Base-by-base conservation (phyloP, 176 grass and related monocot genomes). In the Poa annua region DNA sequence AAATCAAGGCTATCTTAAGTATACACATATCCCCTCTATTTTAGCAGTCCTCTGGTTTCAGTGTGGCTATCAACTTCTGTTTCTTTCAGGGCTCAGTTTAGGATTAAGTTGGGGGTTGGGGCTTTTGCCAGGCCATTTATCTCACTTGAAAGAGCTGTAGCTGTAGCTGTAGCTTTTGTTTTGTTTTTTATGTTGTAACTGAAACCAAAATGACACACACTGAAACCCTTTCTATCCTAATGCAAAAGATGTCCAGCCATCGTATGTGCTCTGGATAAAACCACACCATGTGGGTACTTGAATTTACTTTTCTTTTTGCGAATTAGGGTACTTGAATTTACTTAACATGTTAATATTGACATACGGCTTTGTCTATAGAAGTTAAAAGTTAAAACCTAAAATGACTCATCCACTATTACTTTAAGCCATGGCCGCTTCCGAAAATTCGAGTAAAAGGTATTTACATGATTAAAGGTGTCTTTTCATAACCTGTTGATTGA, bases 401-500 rank as follows among this genome's bases (percentile, higher is more conserved):
- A 80, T 29, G 62, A 38, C 4, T 12, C 20, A 24, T 53, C 35
- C 16, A 82, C 21, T 59, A 65, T 42, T 56, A 32, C 16, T 60
- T 82, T 14, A 70, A 39, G 22, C 44, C 80, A 34, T 82, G 24
- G 56, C 21, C 38, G n/a, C 39, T 73, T 83, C 11, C 70, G 11
- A 70, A 66, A 82, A 61, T 74, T 61, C 16, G 6, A 83, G 6
- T 73, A 48, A 29, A 71, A 73, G 70, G 29, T 41, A 34, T 22
- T 20, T 48, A 44, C 24, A 71, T 47, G 21, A 72, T 59, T 44
- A 81, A 59, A 72, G 42, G 7, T 50, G 7, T 17, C 15, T 55
- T 34, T 81, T 56, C 9, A 55, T 53, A 80, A 80, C 20, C 32
- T 80, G 47, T 80, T 81, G 35, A 82, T 29, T 13, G 0, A 81